Percentiles rank a stretch among this genome's conserved stretches.
Conservation (phyloP, 352 stramenopile species). For the Albugo candida region DNA sequence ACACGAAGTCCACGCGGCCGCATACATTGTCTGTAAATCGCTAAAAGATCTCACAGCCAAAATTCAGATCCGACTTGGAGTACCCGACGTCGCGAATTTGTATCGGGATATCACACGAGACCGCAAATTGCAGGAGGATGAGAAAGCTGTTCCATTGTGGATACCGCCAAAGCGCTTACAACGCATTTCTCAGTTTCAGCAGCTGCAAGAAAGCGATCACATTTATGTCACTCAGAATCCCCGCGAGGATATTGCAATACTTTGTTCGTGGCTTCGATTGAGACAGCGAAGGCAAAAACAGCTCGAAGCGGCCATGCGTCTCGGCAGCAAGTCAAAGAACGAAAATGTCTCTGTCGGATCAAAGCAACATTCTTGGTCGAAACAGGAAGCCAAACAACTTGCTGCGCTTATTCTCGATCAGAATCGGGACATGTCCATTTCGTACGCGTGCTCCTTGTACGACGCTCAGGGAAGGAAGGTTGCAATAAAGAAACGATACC, state of each 20-base stretch:
- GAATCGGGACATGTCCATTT: too few relatives aligned
- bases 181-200: slow-evolving; percentile 13
- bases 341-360: too few relatives aligned
- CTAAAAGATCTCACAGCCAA: not conserved
- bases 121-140: not conserved
- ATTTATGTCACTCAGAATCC: slow-evolving; percentile 34
- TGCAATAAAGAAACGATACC: too few relatives aligned
- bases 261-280: slow-evolving; percentile 29
- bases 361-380: too few relatives aligned
- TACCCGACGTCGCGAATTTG: slow-evolving; percentile 10
- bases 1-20: not conserved
- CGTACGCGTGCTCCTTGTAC: too few relatives aligned
- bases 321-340: too few relatives aligned
- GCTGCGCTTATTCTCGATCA: too few relatives aligned
- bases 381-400: too few relatives aligned
- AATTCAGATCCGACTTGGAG: not conserved
- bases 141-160: too few relatives aligned
- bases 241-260: slow-evolving; percentile 51
- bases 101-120: slow-evolving; percentile 19
- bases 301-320: not conserved
- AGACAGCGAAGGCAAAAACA: not conserved
- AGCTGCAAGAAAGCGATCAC: slow-evolving; percentile 28
- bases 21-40: not conserved
- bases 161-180: not conserved
- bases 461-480: too few relatives aligned